Base-by-base conservation (phyloP, 345 rosid species). In the Syzygium jambos region DNA sequence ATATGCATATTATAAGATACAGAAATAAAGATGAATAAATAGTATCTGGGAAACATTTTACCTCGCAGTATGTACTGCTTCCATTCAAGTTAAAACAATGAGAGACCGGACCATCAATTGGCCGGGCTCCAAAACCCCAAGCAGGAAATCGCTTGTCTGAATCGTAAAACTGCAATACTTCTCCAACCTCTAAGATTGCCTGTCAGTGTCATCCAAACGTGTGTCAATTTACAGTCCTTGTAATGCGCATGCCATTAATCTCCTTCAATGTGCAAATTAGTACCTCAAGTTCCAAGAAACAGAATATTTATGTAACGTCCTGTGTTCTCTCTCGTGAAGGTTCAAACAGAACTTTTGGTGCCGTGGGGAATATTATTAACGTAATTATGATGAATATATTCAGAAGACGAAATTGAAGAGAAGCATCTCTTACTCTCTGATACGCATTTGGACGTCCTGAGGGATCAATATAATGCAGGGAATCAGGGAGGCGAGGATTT, bases 41-140 rank as follows among this genome's bases (percentile, higher is more conserved):
- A 68, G 46, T 19, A 38, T 73, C 80, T 54, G 86, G 86, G 51
- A 61, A 65, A 46, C 29, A 51, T 86, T 87, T 89, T 78, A 97
- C 99, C 97, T 95, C 99, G 55, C 95, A 93, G 85, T 96, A 91
- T 88, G 89, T 91, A 85, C 90, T 96, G 93, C 98, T 97, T 89
- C 99, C 99, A 29, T 93, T 97, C 92, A 97, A 91, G 95, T 93
- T 97, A 91, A 97, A 97, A 92, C 98, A 95, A 93, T 97, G 99
- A 51, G 95, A 95, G 86, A 97, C 98, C 7, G 98, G 99, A 53
- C 96, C 98, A 87, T 97, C 99, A 55, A 97, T 97, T 57, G 99
- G 99, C 78, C 98, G 94, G 87, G 99, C 99, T 86, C 99, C 99
- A 89, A 97, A 97, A 27, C 99, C 98, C 99, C 99, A 97, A 6